Evolutionary conservation across 345 rosid genomes (phyloP).

Genomic region (Moringa oleifera): DNA sequence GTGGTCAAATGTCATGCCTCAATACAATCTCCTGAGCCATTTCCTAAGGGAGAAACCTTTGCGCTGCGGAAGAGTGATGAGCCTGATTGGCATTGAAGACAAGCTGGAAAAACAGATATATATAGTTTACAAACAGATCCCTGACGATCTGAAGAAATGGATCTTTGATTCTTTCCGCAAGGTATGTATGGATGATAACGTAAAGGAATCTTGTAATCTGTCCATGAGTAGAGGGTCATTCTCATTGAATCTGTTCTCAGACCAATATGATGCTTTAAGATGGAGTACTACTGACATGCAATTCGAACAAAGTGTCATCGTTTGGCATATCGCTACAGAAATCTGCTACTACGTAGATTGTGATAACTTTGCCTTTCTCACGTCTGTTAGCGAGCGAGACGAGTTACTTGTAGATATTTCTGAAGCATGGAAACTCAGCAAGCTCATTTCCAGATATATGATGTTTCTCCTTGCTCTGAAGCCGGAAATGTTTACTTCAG

Average conservation of each 20-base stretch:
- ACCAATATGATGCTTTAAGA: background rate
- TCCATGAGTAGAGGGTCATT: background rate
- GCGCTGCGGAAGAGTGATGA: background rate
- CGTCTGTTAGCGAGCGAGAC: no score
- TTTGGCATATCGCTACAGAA: background rate
- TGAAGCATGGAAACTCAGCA: background rate
- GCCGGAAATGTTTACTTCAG: background rate
- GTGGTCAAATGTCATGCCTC: background rate
- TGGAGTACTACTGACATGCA: background rate
- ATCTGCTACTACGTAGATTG: background rate
- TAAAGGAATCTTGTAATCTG: background rate
- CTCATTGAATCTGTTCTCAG: background rate
- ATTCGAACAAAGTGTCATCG: background rate
- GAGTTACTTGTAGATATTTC: background rate
- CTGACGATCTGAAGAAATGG: background rate
- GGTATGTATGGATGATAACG: background rate
- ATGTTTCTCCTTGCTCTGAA: conserved; percentile 1
- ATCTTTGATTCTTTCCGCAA: background rate
- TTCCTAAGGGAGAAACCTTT: background rate
- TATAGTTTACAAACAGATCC: background rate
- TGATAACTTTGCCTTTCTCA: background rate
- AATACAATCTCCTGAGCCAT: background rate
- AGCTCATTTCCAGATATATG: background rate
- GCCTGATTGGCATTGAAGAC: background rate
- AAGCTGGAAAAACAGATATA: background rate